Conservation (phyloP, 177 flowering plant species). For the Tripterygium wilfordii region DNA sequence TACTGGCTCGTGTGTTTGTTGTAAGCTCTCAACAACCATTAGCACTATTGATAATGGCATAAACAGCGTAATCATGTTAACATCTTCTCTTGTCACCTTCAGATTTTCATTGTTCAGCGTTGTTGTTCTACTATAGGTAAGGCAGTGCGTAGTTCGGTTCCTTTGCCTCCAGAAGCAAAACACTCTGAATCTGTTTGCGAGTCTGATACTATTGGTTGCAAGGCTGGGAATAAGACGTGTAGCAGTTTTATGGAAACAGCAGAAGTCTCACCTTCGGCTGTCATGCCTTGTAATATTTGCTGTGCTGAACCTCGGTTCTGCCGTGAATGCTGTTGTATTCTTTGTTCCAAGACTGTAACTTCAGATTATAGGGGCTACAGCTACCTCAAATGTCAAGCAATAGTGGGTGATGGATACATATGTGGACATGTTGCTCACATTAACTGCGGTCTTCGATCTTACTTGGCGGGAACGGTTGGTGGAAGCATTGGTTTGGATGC, state of each 20-base stretch:
- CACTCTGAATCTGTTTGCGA: slow-evolving; percentile 18
- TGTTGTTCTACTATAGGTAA: too few species aligned
- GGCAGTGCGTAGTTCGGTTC: too few species aligned
- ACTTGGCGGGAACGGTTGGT: slow-evolving; percentile 88
- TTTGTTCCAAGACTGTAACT: slow-evolving; percentile 52
- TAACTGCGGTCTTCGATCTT: slow-evolving; percentile 63
- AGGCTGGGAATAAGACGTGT: slow-evolving; percentile 63
- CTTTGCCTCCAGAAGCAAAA: slow-evolving; percentile 15
- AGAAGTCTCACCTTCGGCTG: slow-evolving; percentile 15
- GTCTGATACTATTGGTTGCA: slow-evolving; percentile 34
- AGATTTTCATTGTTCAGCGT: too few species aligned
- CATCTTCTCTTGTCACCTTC: too few species aligned
- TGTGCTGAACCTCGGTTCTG: slow-evolving; percentile 77
- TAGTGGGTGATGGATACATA: slow-evolving; percentile 27
- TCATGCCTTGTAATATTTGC: slow-evolving; percentile 73
- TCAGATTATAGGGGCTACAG: slow-evolving; percentile 45
- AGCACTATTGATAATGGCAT: too few species aligned
- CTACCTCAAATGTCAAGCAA: slow-evolving; percentile 71
- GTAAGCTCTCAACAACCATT: too few species aligned
- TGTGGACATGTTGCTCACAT: slow-evolving; percentile 83
- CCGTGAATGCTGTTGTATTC: slow-evolving; percentile 80
- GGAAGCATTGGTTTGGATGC: slow-evolving; percentile 75
- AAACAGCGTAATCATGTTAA: too few species aligned
- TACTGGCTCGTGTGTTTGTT: too few species aligned
- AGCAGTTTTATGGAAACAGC: slow-evolving; percentile 25